phyloP scores from a whole-genome alignment of 139 green algal genomes.

The Volvox africanus region DNA sequence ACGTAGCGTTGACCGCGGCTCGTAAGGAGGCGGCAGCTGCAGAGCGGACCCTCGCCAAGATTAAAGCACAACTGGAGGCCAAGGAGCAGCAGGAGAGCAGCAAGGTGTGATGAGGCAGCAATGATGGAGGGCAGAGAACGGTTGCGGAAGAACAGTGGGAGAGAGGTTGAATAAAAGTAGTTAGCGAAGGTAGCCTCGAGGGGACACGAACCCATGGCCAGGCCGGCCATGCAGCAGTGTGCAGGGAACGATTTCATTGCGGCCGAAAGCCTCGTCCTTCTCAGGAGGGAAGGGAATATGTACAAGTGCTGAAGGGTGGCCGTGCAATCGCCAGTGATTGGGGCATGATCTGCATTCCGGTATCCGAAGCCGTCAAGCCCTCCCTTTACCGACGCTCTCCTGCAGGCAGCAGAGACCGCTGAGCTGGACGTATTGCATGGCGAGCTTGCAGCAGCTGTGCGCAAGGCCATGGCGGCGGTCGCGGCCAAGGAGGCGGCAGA shows the following conservation, averaged over 20 bases:
- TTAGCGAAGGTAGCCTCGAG: no score
- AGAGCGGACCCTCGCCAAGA: conserved; percentile 18
- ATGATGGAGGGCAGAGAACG: not conserved
- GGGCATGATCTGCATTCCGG: no score
- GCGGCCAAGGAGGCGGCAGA: conserved; percentile 55
- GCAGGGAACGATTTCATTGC: no score
- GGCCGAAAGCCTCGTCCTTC: no score
- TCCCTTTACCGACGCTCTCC: no score
- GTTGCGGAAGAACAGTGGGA: not conserved
- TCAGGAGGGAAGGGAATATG: no score
- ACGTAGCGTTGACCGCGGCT: conserved; percentile 10
- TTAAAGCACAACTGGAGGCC: conserved; percentile 25
- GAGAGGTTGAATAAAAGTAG: not conserved
- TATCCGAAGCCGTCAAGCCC: no score
- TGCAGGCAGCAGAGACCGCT: conserved; percentile 47
- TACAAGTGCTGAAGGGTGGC: no score
- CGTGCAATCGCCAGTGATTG: no score
- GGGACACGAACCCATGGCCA: no score
- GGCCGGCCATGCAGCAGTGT: no score
- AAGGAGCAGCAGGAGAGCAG: conserved; percentile 34
- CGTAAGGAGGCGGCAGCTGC: conserved; percentile 30
- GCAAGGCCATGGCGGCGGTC: conserved; percentile 59
- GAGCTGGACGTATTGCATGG: conserved; percentile 48
- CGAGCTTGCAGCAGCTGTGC: conserved; percentile 53
- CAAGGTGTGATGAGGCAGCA: not conserved